Conservation (phyloP, 225 moss, liverwort and hornwort genomes). For the Climacium dendroides region DNA sequence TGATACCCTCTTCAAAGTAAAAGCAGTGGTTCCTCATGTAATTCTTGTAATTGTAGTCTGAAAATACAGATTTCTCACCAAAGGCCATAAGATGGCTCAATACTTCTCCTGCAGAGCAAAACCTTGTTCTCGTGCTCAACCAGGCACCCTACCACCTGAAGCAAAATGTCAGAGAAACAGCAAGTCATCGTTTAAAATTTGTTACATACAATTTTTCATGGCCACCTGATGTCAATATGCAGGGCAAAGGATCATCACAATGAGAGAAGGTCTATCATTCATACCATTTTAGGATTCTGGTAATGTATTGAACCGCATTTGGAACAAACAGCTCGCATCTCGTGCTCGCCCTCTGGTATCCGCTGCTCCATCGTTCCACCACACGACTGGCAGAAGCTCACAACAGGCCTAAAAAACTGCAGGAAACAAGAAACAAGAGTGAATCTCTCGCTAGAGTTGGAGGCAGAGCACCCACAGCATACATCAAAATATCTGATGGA, state of each 20-base stretch:
- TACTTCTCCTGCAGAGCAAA: constrained; percentile 79
- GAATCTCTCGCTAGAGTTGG: neutral
- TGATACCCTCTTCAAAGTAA: neutral
- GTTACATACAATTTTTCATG: neutral
- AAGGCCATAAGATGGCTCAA: constrained; percentile 86
- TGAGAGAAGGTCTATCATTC: neutral
- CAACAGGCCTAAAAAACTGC: constrained; percentile 47
- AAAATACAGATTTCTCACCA: constrained; percentile 38
- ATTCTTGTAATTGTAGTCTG: neutral
- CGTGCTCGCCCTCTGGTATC: constrained; percentile 83
- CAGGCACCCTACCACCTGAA: constrained; percentile 92
- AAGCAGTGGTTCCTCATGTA: neutral
- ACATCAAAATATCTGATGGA: neutral
- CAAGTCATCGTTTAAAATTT: neutral
- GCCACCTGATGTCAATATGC: neutral
- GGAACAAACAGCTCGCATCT: constrained; percentile 79
- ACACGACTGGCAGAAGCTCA: constrained; percentile 86
- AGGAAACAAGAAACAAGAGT: neutral
- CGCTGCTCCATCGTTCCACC: constrained; percentile 84
- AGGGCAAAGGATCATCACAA: neutral
- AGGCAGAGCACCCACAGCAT: neutral
- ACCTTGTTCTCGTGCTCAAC: constrained; percentile 89
- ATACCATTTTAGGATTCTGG: constrained; percentile 98
- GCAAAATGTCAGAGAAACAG: neutral
- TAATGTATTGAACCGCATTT: constrained; percentile 76